These are phyloP conservation scores for Apodospora peruviana DNA, from an alignment of 495 filamentous ascomycete species.

Conservation along the genomic window DNA sequence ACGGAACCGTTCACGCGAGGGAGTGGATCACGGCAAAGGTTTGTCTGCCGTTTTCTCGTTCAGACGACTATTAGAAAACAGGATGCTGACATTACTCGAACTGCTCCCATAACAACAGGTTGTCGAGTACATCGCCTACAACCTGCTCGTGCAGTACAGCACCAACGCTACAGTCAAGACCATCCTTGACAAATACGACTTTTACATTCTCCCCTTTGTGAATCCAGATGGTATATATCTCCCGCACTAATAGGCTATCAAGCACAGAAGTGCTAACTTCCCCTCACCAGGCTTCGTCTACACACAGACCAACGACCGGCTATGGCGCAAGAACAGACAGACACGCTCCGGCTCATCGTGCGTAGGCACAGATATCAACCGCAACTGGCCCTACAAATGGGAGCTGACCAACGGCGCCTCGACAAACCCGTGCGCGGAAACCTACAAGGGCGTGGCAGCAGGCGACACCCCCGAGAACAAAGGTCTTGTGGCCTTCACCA, in stretches of 20 bases:
- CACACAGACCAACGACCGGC: conserved; percentile 51
- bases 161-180: conserved; percentile 34
- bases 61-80: neutral
- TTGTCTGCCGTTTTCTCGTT: neutral
- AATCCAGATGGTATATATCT: conserved; percentile 56
- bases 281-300: conserved; percentile 57
- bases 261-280: neutral
- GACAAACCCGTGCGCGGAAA: conserved; percentile 47
- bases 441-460: conserved; percentile 44
- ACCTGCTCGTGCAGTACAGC: conserved; percentile 43
- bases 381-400: conserved; percentile 58
- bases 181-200: conserved; percentile 56
- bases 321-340: conserved; percentile 63
- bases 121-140: conserved; percentile 53
- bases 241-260: neutral
- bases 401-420: conserved; percentile 43
- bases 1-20: conserved; percentile 58
- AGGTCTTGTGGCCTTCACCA: conserved; percentile 35
- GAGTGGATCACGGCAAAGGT: conserved; percentile 59
- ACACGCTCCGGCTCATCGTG: conserved; percentile 36
- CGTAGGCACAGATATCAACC: conserved; percentile 57
- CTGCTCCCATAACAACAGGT: too few species aligned
- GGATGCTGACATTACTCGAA: neutral
- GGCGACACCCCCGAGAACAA: conserved; percentile 47
- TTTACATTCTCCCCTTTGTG: conserved; percentile 57